phyloP scores from a whole-genome alignment of 2,329 filamentous ascomycete genomes.

The Pseudogymnoascus sp. region DNA sequence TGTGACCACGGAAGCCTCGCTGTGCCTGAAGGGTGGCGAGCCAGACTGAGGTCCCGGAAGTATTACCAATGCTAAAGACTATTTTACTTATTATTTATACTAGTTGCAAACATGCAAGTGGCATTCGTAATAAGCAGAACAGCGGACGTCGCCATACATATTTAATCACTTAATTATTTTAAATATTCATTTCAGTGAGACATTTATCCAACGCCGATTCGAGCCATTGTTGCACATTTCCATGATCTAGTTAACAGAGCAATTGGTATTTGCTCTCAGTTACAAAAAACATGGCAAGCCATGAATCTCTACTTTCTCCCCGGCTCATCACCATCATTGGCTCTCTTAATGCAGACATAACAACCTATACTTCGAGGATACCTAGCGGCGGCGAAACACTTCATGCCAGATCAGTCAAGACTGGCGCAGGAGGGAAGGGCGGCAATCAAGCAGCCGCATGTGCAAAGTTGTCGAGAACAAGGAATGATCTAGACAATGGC shows the following conservation, averaged over 20 bases:
- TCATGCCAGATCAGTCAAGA: conserved; percentile 11
- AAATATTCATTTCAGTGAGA: neutral
- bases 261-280: neutral
- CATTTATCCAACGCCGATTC: neutral
- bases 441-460: conserved; percentile 15
- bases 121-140: neutral
- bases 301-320: conserved; percentile 11
- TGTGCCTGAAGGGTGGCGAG: neutral
- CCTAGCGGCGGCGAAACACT: conserved; percentile 14
- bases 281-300: neutral
- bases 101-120: neutral
- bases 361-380: conserved; percentile 12
- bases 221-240: neutral
- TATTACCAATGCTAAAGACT: neutral
- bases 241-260: neutral
- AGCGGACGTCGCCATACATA: neutral
- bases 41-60: neutral
- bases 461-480: conserved; percentile 11
- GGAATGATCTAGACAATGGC: conserved; percentile 6
- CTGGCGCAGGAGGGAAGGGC: conserved; percentile 13
- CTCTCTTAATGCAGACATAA: conserved; percentile 15
- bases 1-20: neutral
- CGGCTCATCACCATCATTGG: conserved; percentile 12
- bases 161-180: neutral
- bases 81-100: neutral